phyloP scores from a whole-genome alignment of 163 green algal species.

The Scenedesmus sp. region DNA sequence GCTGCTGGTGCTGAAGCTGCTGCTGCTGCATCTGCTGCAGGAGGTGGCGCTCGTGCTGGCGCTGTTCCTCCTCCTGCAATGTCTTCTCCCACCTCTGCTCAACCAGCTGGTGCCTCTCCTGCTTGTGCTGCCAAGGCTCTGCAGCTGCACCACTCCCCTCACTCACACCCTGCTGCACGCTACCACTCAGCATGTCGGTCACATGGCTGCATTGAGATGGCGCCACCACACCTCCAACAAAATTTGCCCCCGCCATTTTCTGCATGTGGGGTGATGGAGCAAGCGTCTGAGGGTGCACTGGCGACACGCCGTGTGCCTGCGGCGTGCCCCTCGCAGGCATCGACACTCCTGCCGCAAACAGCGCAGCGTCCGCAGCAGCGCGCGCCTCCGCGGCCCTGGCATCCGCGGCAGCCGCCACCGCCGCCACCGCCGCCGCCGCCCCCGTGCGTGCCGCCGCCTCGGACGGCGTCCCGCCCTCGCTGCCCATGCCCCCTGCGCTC shows the following conservation, averaged over 20 bases:
- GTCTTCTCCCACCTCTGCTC: background rate
- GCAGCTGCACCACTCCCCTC: no score
- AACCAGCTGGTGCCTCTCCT: background rate
- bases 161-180: background rate
- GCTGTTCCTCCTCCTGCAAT: conserved; percentile 1
- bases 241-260: background rate
- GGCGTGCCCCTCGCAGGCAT: background rate
- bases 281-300: background rate
- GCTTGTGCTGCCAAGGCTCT: background rate
- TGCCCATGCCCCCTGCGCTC: background rate
- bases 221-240: background rate
- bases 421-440: background rate
- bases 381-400: conserved; percentile 3
- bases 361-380: conserved; percentile 10
- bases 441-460: background rate
- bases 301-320: background rate
- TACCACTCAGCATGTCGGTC: background rate
- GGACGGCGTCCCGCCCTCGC: background rate
- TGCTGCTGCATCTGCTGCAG: conserved; percentile 4
- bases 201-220: background rate
- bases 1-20: conserved; percentile 5
- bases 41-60: background rate
- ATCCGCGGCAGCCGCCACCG: conserved; percentile 17
- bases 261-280: background rate
- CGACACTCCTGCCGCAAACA: background rate